These are phyloP conservation scores for Elsinoe arachidis DNA, from an alignment of 2,329 filamentous ascomycete species.

Conservation along the genomic window DNA sequence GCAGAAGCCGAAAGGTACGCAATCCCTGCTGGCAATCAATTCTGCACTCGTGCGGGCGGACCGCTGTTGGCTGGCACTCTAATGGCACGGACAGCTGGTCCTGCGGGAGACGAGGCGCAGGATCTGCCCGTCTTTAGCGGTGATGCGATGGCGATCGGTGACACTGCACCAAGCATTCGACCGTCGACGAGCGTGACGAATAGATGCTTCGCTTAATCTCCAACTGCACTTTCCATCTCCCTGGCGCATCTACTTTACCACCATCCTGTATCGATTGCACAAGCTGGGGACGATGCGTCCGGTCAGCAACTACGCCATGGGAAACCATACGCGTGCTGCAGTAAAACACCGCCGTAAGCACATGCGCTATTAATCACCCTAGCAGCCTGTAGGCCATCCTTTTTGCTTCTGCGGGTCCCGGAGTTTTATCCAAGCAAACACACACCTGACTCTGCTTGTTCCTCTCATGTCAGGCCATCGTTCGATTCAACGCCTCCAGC, in stretches of 20 bases:
- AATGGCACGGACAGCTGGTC: conserved; percentile 14
- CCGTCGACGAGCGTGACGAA: conserved; percentile 11
- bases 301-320: background rate
- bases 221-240: background rate
- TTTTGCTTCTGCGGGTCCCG: background rate
- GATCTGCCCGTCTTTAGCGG: conserved; percentile 15
- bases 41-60: conserved; percentile 1
- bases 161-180: conserved; percentile 10
- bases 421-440: background rate
- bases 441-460: background rate
- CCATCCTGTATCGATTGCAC: background rate
- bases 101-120: conserved; percentile 12
- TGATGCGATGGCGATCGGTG: conserved; percentile 17
- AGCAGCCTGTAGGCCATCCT: background rate
- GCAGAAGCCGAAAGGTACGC: conserved; percentile 16
- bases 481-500: background rate
- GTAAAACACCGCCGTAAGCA: background rate
- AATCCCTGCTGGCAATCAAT: conserved; percentile 18
- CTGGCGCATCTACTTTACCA: conserved; percentile 2
- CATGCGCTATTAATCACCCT: background rate
- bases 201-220: conserved; percentile 13
- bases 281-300: background rate
- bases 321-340: background rate
- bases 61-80: conserved; percentile 14
- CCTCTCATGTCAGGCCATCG: background rate